Evolutionary conservation across 768 basidiomycete species (phyloP).

Genomic region (Lactarius vividus): DNA sequence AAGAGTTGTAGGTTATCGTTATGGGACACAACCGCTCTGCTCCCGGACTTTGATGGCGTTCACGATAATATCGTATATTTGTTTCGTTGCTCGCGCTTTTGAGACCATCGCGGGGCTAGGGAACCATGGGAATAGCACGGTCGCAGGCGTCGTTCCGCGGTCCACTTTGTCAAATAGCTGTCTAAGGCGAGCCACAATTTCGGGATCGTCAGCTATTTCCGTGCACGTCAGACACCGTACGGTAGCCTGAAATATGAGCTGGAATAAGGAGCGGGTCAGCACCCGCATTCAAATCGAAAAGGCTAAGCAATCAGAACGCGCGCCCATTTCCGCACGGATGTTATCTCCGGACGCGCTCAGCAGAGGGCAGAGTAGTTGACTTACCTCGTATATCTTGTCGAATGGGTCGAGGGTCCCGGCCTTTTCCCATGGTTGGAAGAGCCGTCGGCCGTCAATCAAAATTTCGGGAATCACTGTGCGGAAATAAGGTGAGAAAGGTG

Average conservation of each 20-base stretch:
- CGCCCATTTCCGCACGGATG: constrained; percentile 2
- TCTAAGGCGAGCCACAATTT: constrained; percentile 58
- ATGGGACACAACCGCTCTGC: constrained; percentile 49
- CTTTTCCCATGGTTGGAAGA: constrained; percentile 63
- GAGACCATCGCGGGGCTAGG: constrained; percentile 69
- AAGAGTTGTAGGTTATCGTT: constrained; percentile 75
- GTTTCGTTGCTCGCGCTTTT: constrained; percentile 70
- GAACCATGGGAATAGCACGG: constrained; percentile 73
- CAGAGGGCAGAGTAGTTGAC: constrained; percentile 27
- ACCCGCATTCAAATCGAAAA: neutral
- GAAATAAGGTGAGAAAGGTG: constrained; percentile 22
- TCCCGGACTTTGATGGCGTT: constrained; percentile 55
- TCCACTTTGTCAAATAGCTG: constrained; percentile 67
- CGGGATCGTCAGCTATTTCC: constrained; percentile 68
- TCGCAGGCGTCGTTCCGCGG: constrained; percentile 65
- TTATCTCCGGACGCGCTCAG: constrained; percentile 9
- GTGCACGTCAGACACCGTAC: constrained; percentile 63
- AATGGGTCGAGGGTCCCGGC: constrained; percentile 71
- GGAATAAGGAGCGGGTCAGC: constrained; percentile 10
- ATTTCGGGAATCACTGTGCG: constrained; percentile 62
- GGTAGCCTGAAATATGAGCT: constrained; percentile 70
- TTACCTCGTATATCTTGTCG: constrained; percentile 63
- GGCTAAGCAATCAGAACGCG: neutral
- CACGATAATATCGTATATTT: constrained; percentile 69
- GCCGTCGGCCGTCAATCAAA: constrained; percentile 57